These are phyloP conservation scores for Apiospora phragmitis DNA, from an alignment of 2,329 filamentous ascomycete species.

Conservation along the genomic window DNA sequence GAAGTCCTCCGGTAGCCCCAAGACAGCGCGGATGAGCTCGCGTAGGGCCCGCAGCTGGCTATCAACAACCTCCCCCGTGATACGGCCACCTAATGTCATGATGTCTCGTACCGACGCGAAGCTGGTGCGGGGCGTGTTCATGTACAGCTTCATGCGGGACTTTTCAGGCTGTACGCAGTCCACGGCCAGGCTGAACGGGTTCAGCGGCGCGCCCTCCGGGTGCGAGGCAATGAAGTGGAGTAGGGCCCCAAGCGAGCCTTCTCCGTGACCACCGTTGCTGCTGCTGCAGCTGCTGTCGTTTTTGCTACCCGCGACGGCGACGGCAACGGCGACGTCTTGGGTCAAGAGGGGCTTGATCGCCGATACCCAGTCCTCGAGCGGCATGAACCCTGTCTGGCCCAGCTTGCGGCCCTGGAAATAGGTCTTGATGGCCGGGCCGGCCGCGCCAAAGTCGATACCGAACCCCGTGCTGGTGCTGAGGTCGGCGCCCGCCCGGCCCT, in stretches of 20 bases:
- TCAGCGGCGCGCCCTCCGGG: neutral
- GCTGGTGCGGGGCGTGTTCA: constrained; percentile 17
- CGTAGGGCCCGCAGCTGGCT: too few species aligned
- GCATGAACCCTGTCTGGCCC: constrained; percentile 3
- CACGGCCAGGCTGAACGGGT: constrained; percentile 16
- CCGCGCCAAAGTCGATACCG: constrained; percentile 9
- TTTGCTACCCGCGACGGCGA: too few species aligned
- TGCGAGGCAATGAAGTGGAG: too few species aligned
- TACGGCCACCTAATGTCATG: constrained; percentile 18
- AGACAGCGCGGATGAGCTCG: constrained; percentile 2
- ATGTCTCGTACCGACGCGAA: constrained; percentile 16
- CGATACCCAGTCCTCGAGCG: constrained; percentile 1
- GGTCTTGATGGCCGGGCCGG: constrained; percentile 12
- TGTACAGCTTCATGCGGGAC: constrained; percentile 18
- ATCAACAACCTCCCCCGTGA: constrained; percentile 12
- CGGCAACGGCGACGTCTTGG: too few species aligned
- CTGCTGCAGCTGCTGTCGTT: too few species aligned
- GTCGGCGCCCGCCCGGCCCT: neutral
- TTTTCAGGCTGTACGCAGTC: constrained; percentile 10
- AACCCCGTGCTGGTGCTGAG: constrained; percentile 7
- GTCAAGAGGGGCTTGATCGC: neutral
- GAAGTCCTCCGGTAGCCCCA: constrained; percentile 14
- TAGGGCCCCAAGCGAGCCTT: too few species aligned
- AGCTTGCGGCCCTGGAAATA: constrained; percentile 12
- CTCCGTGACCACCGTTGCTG: too few species aligned